Evolutionary conservation across 345 rosid genomes (phyloP).

Genomic region (Hypericum perforatum): DNA sequence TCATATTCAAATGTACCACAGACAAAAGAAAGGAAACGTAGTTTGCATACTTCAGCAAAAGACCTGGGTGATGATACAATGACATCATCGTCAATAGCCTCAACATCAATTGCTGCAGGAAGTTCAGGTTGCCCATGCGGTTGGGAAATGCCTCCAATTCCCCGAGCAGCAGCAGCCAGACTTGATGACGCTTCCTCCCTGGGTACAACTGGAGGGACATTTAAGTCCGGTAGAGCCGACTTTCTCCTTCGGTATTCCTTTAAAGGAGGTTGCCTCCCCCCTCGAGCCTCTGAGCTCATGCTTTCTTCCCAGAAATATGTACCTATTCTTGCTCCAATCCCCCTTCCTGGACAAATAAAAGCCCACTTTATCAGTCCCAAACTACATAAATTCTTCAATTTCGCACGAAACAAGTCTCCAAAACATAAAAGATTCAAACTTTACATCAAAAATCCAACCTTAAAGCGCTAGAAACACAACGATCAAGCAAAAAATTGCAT

Average conservation of each 20-base stretch:
- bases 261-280: slow-evolving; percentile 22
- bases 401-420: no score
- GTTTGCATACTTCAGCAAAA: slow-evolving; percentile 55
- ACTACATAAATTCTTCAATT: no score
- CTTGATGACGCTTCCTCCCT: slow-evolving; percentile 53
- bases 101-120: slow-evolving; percentile 49
- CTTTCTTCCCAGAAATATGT: background rate
- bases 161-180: slow-evolving; percentile 14
- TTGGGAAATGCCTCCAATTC: slow-evolving; percentile 19
- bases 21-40: background rate
- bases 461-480: no score
- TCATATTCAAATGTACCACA: no score
- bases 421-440: no score
- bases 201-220: slow-evolving; percentile 39
- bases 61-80: slow-evolving; percentile 63
- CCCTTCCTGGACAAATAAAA: no score
- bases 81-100: slow-evolving; percentile 76
- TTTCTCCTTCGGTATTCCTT: slow-evolving; percentile 52
- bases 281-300: slow-evolving; percentile 4
- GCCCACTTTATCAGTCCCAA: no score
- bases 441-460: no score
- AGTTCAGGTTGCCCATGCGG: slow-evolving; percentile 12
- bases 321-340: background rate
- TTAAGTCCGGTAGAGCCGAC: slow-evolving; percentile 36
- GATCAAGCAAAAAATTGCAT: no score